These are phyloP conservation scores for Neopestalotiopsis clavispora DNA, from an alignment of 2,329 filamentous ascomycete species.

Conservation along the genomic window DNA sequence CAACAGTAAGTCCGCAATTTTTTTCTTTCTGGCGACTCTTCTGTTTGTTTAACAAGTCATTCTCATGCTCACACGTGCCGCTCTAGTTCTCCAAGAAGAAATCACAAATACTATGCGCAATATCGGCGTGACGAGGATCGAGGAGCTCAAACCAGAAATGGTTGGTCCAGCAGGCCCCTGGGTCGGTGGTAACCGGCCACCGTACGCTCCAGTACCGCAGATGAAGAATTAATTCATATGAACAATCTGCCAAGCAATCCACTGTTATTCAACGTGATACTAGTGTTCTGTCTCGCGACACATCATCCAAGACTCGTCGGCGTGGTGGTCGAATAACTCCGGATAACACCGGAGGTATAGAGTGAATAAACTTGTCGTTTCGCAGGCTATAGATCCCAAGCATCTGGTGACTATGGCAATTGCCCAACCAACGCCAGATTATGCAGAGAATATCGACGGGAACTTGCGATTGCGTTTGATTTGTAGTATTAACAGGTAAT, in stretches of 20 bases:
- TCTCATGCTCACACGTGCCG: background rate
- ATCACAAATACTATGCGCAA: conserved; percentile 12
- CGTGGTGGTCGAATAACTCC: background rate
- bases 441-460: background rate
- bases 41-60: no score
- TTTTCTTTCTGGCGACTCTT: no score
- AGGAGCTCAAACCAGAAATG: conserved; percentile 11
- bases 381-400: background rate
- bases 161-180: conserved; percentile 4
- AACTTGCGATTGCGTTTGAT: background rate
- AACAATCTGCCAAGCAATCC: background rate
- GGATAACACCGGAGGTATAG: no score
- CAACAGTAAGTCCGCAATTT: background rate
- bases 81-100: background rate
- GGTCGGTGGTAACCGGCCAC: background rate
- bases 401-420: background rate
- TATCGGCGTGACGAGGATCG: background rate
- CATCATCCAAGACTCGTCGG: no score
- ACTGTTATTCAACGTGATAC: no score
- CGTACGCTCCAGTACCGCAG: background rate
- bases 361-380: background rate
- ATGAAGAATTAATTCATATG: background rate
- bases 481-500: background rate
- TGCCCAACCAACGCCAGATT: background rate
- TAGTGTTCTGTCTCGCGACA: no score